Base-by-base conservation (phyloP, 169 alveolate genomes). In the Eimeria sp. region DNA sequence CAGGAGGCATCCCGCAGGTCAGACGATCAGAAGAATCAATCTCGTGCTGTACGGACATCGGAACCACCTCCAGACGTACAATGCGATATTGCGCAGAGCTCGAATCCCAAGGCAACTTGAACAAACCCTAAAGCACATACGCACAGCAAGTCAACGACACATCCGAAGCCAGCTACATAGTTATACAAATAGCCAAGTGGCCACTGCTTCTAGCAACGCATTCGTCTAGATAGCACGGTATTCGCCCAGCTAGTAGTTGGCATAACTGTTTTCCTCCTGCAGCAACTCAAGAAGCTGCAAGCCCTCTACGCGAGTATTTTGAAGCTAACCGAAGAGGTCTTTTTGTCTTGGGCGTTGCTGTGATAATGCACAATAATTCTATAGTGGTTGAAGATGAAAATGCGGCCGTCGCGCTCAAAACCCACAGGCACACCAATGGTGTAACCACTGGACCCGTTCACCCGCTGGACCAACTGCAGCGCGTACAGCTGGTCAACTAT, bases 31-130 rank as follows among this genome's bases (percentile, higher is more conserved):
- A 67, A n/a, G 43, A 92, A 43, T 84, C 61, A 61, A 25, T 14
- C 57, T 34, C 89, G 51, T 95, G 92, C 45, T 89, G 75, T 83
- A 95, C 78, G 95, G 97, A 96, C 84, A 72, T 72, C 73, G 98
- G 98, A 18, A 93, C 96, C 65, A 97, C 97, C 90, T 98, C 98
- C 70, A 98, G 97, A 16, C 98, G 98, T n/a, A 98, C 98, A 34
- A 98, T 96, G 67, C 98, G 95, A 86, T 96, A 83, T n/a, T 54
- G 91, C 0, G 91, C 76, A 22, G 91, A 20, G 14, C 27, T 18
- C 10, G 91, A 49, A 2, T 34, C 91, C 91, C 91, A 83, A 27
- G 76, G 75, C 57, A 83, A 25, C 20, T 43, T 61, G 16, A 58
- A 63, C 82, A 86, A 57, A 4, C 67, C 82, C 93, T 61, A 75